A percentile compares a stretch with the other conserved stretches of the same genome.
These are phyloP conservation scores for Phytophthora tentaculata DNA, from an alignment of 352 stramenopile species.

Conservation along the genomic window DNA sequence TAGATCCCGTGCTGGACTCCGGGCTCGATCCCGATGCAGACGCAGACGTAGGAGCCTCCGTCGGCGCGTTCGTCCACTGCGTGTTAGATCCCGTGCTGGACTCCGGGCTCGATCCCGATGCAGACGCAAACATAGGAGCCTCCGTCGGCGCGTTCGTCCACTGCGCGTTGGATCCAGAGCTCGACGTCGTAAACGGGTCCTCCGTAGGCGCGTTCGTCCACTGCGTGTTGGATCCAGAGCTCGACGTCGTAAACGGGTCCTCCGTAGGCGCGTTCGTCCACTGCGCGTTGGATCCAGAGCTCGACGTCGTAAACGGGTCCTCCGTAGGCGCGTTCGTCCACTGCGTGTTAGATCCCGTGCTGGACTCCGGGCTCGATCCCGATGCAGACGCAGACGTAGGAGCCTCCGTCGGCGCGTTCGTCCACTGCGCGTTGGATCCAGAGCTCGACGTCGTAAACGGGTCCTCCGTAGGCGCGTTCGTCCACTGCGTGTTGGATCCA, in stretches of 20 bases:
- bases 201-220: constrained; percentile 3
- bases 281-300: background rate
- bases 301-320: constrained; percentile 2
- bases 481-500: no score
- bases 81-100: background rate
- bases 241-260: constrained; percentile 1
- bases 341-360: background rate
- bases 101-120: background rate
- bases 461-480: no score
- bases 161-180: background rate
- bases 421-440: no score
- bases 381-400: no score
- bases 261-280: constrained; percentile 4
- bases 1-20: no score
- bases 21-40: no score
- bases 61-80: no score
- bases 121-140: background rate
- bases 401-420: no score
- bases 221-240: background rate
- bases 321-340: constrained; percentile 2
- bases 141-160: constrained; percentile 5
- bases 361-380: no score
- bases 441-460: no score
- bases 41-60: no score
- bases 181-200: background rate